Base-by-base conservation (phyloP, 75 land plant species). In the Selaginella moellendorffii region DNA sequence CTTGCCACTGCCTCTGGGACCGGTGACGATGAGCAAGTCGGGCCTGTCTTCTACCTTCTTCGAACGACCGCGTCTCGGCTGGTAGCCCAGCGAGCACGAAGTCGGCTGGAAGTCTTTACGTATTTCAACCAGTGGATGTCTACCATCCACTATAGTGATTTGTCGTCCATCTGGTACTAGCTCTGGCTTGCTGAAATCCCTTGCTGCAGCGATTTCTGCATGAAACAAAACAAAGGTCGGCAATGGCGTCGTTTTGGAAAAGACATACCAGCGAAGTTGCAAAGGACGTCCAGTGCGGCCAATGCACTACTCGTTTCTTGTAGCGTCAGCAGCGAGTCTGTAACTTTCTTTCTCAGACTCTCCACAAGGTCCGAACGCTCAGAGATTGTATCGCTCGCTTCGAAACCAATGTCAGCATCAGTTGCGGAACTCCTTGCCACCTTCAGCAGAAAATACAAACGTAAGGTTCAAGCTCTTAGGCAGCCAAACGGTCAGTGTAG, bases 221-320 rank as follows among this genome's bases (percentile, higher is more conserved):
- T 1, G 25, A 56, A 56, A 2, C 19, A 56, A 56, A 8, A 21
- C 19, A 36, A n/a, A n/a, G n/a, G n/a, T n/a, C n/a, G n/a, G n/a
- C n/a, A n/a, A n/a, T n/a, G n/a, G n/a, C n/a, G n/a, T n/a, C n/a
- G n/a, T n/a, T n/a, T n/a, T n/a, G n/a, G n/a, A n/a, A n/a, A n/a
- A n/a, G n/a, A n/a, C n/a, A n/a, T 72, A 72, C 74, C 74, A 24
- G 74, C 74, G 60, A 72, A 72, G 26, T 30, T 56, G 24, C 52
- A 66, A 1, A 72, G 53, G 24, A 72, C 74, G 36, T 72, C 74
- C 54, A 72, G 29, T 8, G 70, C 52, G 22, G 74, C 74, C 42
- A 72, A 20, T 10, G 62, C 62, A 29, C 66, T 61, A 60, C 71
- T 72, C 10, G 53, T 46, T 28, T 59, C 63, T 61, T 68, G 70